These are phyloP conservation scores for Aspergillus baeticus DNA, from an alignment of 495 filamentous ascomycete species.

Conservation along the genomic window DNA sequence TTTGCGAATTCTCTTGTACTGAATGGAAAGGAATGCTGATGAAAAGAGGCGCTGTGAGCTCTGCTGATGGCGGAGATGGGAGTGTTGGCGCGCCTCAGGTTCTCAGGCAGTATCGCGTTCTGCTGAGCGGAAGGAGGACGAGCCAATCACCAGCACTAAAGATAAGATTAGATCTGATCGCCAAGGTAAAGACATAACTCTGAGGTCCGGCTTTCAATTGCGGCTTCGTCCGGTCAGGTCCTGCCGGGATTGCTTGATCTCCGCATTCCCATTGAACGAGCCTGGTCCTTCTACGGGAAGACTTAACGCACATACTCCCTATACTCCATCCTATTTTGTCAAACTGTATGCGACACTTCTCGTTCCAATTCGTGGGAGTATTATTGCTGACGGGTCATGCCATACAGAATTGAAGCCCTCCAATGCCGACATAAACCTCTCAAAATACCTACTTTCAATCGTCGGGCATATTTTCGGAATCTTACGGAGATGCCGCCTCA, in stretches of 20 bases:
- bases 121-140: not conserved
- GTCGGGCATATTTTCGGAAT: not conserved
- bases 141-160: conserved; percentile 34
- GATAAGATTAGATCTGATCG: conserved; percentile 50
- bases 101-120: conserved; percentile 5
- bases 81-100: conserved; percentile 11
- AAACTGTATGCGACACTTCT: conserved; percentile 1
- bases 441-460: not conserved
- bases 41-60: conserved; percentile 4
- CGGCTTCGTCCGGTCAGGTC: conserved; percentile 9
- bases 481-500: conserved; percentile 70
- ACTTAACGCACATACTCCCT: not conserved
- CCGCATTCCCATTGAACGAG: conserved; percentile 13
- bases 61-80: conserved; percentile 6
- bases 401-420: not conserved
- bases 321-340: not conserved
- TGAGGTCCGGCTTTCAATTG: not conserved
- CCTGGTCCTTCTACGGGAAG: conserved; percentile 7
- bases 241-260: not conserved
- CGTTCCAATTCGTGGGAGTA: not conserved
- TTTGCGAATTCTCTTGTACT: not conserved
- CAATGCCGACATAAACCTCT: conserved; percentile 14
- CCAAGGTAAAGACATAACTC: conserved; percentile 26
- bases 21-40: not conserved
- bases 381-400: conserved; percentile 3